Evolutionary conservation across 2,329 filamentous ascomycete species (phyloP), one percentile per base, ranked within the genome.

Genomic region (Diaporthe sp.): DNA sequence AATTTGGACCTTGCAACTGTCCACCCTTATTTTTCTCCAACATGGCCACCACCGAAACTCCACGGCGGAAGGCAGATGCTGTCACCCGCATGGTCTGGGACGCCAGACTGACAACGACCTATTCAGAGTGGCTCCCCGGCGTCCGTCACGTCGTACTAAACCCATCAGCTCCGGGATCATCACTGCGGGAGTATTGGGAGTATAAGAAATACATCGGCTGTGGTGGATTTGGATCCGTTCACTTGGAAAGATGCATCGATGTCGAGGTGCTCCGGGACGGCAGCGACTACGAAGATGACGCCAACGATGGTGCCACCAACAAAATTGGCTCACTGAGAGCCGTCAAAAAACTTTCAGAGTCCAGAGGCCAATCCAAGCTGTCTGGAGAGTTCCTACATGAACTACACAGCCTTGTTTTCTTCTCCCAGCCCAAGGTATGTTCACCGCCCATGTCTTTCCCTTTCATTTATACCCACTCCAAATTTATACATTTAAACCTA

Each of bases 211-310:
- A 44, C 22, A 25, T 65, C 60, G 60, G 39, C 22, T 44, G 39
- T n/a, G 37, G 37, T 28, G 60, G 60, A 25, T 65, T 65, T n/a
- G 60, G 60, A n/a, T 65, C 60, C 5, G 39, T 65, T 8, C 6
- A 28, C 28, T n/a, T 65, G 60, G 17, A 65, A n/a, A 65, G 3
- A 65, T 65, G 60, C 39, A 3, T 10, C 13, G 15, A 44, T 25
- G 13, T 47, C 15, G 53, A 57, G 4, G 25, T 31, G 53, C 13
- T 57, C n/a, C 5, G 25, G 28, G 28, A 57, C 28, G 53, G 37
- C 17, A 37, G 31, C 28, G 17, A 58, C 17, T 34, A 20, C 31
- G 55, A 58, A 42, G 44, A 25, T 20, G 61, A 22, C 25, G 39
- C 31, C 4, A 13, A 49, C 13, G 61, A n/a, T 20, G 20, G 13